Percentiles rank a stretch among this genome's conserved stretches.
Evolutionary conservation across 2,329 filamentous ascomycete genomes (phyloP).

Genomic region (Trichothecium sympodiale): DNA sequence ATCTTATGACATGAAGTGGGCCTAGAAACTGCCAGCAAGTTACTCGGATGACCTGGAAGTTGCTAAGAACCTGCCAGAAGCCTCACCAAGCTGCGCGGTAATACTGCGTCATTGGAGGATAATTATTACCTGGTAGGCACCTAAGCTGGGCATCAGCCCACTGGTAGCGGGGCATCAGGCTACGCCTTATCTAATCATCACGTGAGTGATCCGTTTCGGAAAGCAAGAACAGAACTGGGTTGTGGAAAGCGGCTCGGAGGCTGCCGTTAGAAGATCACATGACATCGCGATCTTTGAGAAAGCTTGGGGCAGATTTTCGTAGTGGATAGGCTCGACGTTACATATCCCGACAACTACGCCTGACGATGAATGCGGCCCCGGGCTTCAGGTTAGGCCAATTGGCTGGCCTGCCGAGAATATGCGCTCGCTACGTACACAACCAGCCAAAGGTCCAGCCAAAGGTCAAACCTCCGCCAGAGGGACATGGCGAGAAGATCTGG

Average conservation of each 20-base stretch:
- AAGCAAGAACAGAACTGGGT: too few species aligned
- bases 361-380: constrained; percentile 25
- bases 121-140: too few species aligned
- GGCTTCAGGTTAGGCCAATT: constrained; percentile 27
- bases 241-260: background rate
- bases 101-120: too few species aligned
- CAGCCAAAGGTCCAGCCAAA: constrained; percentile 1
- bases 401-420: constrained; percentile 28
- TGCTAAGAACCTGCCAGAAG: constrained; percentile 17
- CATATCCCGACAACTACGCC: constrained; percentile 3
- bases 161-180: background rate
- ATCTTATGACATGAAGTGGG: constrained; percentile 2
- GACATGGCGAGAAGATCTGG: constrained; percentile 48
- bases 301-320: constrained; percentile 8
- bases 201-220: constrained; percentile 8
- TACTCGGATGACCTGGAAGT: constrained; percentile 16
- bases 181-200: constrained; percentile 14
- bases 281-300: constrained; percentile 7
- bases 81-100: background rate
- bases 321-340: background rate
- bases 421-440: constrained; percentile 24
- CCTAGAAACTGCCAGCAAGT: constrained; percentile 8
- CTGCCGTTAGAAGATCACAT: constrained; percentile 10
- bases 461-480: constrained; percentile 16
- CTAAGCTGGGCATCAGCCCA: too few species aligned